A percentile compares a stretch with the other conserved stretches of the same genome.
phyloP scores from a whole-genome alignment of 1,139 yeast genomes.

The Geotrichum citri-aurantii region DNA sequence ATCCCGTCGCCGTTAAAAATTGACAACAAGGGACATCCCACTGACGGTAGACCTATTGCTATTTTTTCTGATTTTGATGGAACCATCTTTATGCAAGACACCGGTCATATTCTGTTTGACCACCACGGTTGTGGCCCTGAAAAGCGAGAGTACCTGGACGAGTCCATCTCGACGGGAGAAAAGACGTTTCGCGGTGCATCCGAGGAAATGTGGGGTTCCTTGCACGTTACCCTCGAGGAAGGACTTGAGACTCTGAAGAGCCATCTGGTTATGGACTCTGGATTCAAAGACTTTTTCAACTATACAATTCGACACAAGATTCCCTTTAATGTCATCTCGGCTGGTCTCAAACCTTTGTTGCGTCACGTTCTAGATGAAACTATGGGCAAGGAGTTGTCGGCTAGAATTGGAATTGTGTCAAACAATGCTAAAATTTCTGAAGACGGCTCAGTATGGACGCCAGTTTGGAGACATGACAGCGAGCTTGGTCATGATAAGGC shows the following conservation, averaged over 20 bases:
- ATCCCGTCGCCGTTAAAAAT: not conserved
- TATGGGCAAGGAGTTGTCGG: conserved; percentile 51
- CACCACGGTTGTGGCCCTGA: conserved; percentile 41
- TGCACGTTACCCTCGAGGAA: conserved; percentile 43
- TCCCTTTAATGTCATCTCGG: conserved; percentile 58
- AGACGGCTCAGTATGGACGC: conserved; percentile 48
- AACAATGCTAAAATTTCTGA: conserved; percentile 48
- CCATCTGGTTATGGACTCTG: conserved; percentile 54
- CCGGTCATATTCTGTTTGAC: conserved; percentile 44
- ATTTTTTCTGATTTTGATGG: conserved; percentile 43
- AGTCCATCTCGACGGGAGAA: conserved; percentile 36
- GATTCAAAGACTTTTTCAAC: conserved; percentile 51
- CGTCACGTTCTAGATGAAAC: conserved; percentile 53
- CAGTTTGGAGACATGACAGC: conserved; percentile 55
- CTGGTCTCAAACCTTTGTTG: conserved; percentile 63
- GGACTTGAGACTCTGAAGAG: conserved; percentile 51
- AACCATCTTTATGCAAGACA: conserved; percentile 42
- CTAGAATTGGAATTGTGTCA: conserved; percentile 53
- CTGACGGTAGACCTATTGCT: conserved; percentile 31
- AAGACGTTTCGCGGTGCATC: conserved; percentile 40
- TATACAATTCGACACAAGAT: conserved; percentile 48
- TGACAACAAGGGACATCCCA: conserved; percentile 16
- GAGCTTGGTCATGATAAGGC: conserved; percentile 67
- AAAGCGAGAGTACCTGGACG: conserved; percentile 37
- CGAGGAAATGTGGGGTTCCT: conserved; percentile 43